Base-by-base conservation (phyloP, 176 grass and related monocot species). In the Aegilops umbellulata region DNA sequence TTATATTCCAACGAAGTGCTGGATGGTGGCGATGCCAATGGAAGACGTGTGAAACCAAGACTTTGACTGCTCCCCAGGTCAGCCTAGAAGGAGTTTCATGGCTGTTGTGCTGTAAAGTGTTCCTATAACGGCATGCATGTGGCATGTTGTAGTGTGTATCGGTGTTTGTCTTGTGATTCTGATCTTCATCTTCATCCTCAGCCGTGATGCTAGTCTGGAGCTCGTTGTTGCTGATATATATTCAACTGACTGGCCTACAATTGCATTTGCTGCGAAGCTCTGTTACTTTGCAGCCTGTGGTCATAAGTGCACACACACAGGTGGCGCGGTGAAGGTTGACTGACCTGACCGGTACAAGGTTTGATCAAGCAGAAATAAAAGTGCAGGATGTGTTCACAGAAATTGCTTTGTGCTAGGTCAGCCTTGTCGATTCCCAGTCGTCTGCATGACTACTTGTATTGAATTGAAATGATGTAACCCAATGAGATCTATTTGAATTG, bases 1-100 rank as follows among this genome's bases (percentile, higher is more conserved):
- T 78, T 88, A 27, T 99, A 93, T 80, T 83, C 86, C 16, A 93
- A 85, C 34, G 94, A 96, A 66, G 90, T 90, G 27, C 97, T 99
- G 69, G 97, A 99, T 74, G 97, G 97, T 14, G 89, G 92, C 1
- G 97, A 94, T 89, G 92, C 77, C 68, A 92, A 94, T 81, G 97
- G 97, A 80, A 94, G 97, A 90, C 94, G 97, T 1, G 97, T 99
- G 25, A 99, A 97, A 44, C 92, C 87, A 53, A 88, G 97, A 82
- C 93, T 99, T 51, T 93, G 90, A 80, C n/a, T 19, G 70, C 16
- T 60, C 70, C 41, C 39, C 26, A 53, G 51, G 72, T 70, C 44
- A 84, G 60, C 57, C 36, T 87, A 85, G 81, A 32, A 77, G 31
- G 44, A 88, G 51, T 61, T 78, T 16, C 53, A 66, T 81, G 68